Evolutionary conservation across 331 rosid genomes (phyloP).

Genomic region (Cucumis variabilis): DNA sequence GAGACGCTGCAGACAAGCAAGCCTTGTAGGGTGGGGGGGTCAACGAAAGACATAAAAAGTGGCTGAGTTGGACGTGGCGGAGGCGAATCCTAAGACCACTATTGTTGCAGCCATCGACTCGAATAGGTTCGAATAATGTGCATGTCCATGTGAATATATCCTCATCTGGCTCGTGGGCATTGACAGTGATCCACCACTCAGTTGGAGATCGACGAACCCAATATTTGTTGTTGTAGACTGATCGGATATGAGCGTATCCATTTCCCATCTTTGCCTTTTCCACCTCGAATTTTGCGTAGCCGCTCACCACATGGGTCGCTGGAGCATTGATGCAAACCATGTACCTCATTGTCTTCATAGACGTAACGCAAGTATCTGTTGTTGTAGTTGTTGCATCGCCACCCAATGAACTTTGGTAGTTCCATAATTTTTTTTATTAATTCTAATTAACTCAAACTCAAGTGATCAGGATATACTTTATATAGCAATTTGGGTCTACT

Average conservation of each 20-base stretch:
- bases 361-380: neutral
- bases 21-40: too few relatives aligned
- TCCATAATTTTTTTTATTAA: neutral
- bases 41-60: too few relatives aligned
- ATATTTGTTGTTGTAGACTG: too few relatives aligned
- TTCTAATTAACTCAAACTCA: neutral
- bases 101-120: too few relatives aligned
- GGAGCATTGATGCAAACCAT: too few relatives aligned
- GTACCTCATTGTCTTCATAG: too few relatives aligned
- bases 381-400: neutral
- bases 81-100: neutral
- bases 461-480: neutral
- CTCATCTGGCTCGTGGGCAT: neutral
- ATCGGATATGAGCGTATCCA: too few relatives aligned
- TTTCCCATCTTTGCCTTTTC: too few relatives aligned
- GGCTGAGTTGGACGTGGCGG: neutral
- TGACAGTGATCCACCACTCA: neutral
- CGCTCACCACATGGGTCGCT: too few relatives aligned
- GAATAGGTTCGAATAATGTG: neutral
- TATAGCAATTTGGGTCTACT: too few relatives aligned
- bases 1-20: neutral
- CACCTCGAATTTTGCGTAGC: too few relatives aligned
- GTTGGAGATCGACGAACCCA: too few relatives aligned
- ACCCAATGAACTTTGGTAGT: neutral
- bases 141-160: neutral